A percentile compares a stretch with the other conserved stretches of the same genome.
phyloP scores from a whole-genome alignment of 2,329 filamentous ascomycete species.

The Penicillium sp. region DNA sequence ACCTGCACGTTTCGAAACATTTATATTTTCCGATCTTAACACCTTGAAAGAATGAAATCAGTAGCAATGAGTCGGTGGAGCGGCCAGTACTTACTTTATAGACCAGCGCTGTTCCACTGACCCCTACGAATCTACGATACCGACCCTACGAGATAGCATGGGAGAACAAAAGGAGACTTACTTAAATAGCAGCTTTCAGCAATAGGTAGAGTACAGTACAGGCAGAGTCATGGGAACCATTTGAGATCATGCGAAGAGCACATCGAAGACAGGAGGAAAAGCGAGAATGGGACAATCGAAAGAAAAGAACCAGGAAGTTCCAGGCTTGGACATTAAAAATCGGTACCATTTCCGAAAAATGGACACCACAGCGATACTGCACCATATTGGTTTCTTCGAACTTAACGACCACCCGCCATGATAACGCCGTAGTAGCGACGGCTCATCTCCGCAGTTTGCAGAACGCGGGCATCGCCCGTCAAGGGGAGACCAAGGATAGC shows the following conservation, averaged over 20 bases:
- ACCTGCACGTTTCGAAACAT: no score
- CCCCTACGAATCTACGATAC: background rate
- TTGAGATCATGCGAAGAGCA: slow-evolving; percentile 2
- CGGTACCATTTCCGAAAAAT: background rate
- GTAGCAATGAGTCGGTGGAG: background rate
- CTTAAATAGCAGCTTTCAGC: slow-evolving; percentile 4
- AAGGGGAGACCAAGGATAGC: slow-evolving; percentile 47
- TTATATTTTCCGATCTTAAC: no score
- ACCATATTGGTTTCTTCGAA: background rate
- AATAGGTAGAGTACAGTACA: slow-evolving; percentile 12
- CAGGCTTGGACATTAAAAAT: background rate
- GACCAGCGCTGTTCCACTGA: background rate
- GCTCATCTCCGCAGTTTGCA: slow-evolving; percentile 67
- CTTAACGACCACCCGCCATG: slow-evolving; percentile 50
- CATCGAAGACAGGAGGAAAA: slow-evolving; percentile 18
- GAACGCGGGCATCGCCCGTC: slow-evolving; percentile 67
- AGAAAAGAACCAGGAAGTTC: slow-evolving; percentile 2
- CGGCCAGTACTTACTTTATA: background rate
- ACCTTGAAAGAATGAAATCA: no score
- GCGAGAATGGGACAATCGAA: background rate
- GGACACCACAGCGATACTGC: background rate
- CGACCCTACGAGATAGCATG: background rate
- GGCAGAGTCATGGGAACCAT: slow-evolving; percentile 12
- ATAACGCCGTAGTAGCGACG: slow-evolving; percentile 64
- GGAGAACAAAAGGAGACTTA: background rate